phyloP scores from a whole-genome alignment of 75 land plant species.

The Chamaecyparis obtusa region DNA sequence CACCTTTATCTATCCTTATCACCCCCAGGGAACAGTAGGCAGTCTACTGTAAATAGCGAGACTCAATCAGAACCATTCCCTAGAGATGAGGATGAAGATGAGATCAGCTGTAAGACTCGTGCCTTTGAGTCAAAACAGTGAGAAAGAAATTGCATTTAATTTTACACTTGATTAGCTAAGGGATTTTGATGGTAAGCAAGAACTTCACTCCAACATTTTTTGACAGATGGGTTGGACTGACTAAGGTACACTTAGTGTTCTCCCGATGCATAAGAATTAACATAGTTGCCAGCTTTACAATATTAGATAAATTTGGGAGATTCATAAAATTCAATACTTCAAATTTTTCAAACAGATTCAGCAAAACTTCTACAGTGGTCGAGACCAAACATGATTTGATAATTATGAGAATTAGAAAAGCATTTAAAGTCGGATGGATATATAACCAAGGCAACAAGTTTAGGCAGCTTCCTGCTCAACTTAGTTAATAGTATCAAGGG shows the following conservation, averaged over 20 bases:
- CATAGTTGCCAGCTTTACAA: too few relatives aligned
- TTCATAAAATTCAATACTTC: too few relatives aligned
- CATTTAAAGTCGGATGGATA: not conserved
- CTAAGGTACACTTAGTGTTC: not conserved
- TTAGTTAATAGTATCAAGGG: not conserved
- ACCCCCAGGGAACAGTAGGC: not conserved
- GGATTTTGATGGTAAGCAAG: not conserved
- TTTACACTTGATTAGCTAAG: not conserved
- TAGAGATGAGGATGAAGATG: not conserved
- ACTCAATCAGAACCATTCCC: too few relatives aligned
- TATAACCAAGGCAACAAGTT: not conserved
- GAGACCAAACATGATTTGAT: too few relatives aligned
- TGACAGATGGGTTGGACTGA: not conserved
- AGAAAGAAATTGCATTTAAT: not conserved
- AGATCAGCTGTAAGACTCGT: not conserved
- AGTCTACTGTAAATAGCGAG: too few relatives aligned
- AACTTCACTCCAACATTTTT: not conserved
- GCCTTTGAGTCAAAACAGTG: not conserved
- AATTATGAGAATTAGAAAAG: not conserved
- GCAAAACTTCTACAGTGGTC: too few relatives aligned
- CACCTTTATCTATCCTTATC: not conserved
- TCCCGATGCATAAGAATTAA: not conserved
- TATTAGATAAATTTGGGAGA: too few relatives aligned
- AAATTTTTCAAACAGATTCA: too few relatives aligned
- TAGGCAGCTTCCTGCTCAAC: not conserved